Evolutionary conservation across 129 eudicot genomes (phyloP), one percentile per base, ranked within the genome.

Genomic region (Gnaphalium uliginosum): DNA sequence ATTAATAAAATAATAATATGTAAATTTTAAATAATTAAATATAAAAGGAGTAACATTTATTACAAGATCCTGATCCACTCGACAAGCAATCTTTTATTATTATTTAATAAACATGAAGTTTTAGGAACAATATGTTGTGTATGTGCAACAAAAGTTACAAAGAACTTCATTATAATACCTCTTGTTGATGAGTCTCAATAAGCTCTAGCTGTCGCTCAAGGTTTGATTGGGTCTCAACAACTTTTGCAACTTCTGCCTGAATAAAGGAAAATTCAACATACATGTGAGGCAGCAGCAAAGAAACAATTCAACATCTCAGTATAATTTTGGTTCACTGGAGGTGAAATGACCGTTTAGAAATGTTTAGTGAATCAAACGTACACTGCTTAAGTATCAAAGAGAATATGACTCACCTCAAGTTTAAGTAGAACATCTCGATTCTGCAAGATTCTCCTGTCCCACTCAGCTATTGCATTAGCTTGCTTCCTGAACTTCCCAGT

Each of bases 181-280:
- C 98, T 67, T 91, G 92, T 80, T 91, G 96, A 83, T 94, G 98
- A 77, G 97, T 91, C 82, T 94, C 98, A 73, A 94, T 94, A 25
- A 94, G 89, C 87, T 94, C 98, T 81, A 94, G 82, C 71, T 89
- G 97, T 69, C 97, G 83, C 79, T 94, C 98, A 84, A 94, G 83
- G 82, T 77, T 88, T 39, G 91, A 85, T 81, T 93, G 97, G 53
- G 89, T 86, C 81, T 90, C 98, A 79, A 90, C 96, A 48, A 90
- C 98, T 79, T 89, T 90, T 0, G 93, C 98, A 67, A 94, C 98
- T 82, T 94, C 97, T 69, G 89, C 93, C 98, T 91, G 88, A 73
- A 66, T 17, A 56, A 24, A 79, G 10, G 26, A 39, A 59, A 64
- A 77, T 54, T 71, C 21, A 25, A 14, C 65, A 72, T 76, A 37